A percentile compares a stretch with the other conserved stretches of the same genome.
Conservation (phyloP, 352 stramenopile genomes). For the Globisporangium okanoganense region DNA sequence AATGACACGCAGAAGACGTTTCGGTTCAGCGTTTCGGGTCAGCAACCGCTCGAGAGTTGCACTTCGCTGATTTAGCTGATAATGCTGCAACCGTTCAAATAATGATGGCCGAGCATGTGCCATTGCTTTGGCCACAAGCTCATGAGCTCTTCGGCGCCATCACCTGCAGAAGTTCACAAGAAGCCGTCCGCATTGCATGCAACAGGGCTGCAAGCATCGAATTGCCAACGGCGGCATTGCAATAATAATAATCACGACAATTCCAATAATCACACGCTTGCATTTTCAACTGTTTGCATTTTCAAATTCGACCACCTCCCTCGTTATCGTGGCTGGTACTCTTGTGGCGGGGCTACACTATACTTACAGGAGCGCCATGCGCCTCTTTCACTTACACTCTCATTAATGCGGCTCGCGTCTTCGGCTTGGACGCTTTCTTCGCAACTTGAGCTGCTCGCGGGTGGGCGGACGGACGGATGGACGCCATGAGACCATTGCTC, state of each 20-base stretch:
- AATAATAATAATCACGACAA: neutral
- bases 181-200: neutral
- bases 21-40: constrained; percentile 9
- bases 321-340: neutral
- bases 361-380: neutral
- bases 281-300: neutral
- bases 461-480: neutral
- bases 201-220: neutral
- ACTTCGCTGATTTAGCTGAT: neutral
- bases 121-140: neutral
- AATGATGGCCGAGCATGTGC: neutral
- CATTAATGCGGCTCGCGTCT: neutral
- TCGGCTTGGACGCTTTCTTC: neutral
- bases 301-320: neutral
- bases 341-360: neutral
- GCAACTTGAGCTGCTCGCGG: neutral
- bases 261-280: neutral
- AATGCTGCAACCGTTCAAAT: neutral
- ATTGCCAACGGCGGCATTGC: neutral
- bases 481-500: constrained; percentile 2
- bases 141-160: too few relatives aligned
- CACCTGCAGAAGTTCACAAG: neutral
- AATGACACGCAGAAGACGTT: neutral
- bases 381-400: neutral
- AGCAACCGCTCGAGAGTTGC: neutral